Conservation (phyloP, 345 rosid genomes). For the Aquilaria sinensis region DNA sequence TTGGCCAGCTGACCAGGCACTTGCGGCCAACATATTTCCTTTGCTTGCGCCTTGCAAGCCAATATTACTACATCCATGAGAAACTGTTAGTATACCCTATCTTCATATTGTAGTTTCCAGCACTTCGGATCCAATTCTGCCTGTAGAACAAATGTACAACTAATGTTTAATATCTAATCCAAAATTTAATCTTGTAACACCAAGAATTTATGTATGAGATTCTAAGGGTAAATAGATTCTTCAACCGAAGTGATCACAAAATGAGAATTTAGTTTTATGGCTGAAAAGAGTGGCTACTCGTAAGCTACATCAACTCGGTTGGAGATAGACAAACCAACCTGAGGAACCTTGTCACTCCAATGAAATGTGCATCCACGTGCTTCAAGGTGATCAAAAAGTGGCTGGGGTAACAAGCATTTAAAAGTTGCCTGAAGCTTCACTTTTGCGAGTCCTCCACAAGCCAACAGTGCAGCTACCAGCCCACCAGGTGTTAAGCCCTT, state of each 20-base stretch:
- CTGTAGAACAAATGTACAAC: slow-evolving; percentile 17
- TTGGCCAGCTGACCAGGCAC: background rate
- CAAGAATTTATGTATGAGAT: too few species aligned
- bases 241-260: background rate
- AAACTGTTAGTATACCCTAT: slow-evolving; percentile 7
- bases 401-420: slow-evolving; percentile 32
- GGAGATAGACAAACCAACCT: slow-evolving; percentile 23
- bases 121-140: slow-evolving; percentile 55
- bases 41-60: too few species aligned
- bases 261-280: background rate
- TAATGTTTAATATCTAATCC: too few species aligned
- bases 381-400: slow-evolving; percentile 45
- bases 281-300: background rate
- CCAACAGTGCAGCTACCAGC: slow-evolving; percentile 51
- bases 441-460: slow-evolving; percentile 56
- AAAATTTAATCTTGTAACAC: too few species aligned
- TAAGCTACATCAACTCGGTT: background rate
- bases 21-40: background rate
- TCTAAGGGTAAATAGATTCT: too few species aligned
- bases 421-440: slow-evolving; percentile 57
- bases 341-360: slow-evolving; percentile 59
- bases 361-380: slow-evolving; percentile 57
- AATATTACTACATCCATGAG: too few species aligned
- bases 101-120: slow-evolving; percentile 51
- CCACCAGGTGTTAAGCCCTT: slow-evolving; percentile 51